These are phyloP conservation scores for Diutina siamensis DNA, from an alignment of 1,139 yeast species.

Conservation along the genomic window DNA sequence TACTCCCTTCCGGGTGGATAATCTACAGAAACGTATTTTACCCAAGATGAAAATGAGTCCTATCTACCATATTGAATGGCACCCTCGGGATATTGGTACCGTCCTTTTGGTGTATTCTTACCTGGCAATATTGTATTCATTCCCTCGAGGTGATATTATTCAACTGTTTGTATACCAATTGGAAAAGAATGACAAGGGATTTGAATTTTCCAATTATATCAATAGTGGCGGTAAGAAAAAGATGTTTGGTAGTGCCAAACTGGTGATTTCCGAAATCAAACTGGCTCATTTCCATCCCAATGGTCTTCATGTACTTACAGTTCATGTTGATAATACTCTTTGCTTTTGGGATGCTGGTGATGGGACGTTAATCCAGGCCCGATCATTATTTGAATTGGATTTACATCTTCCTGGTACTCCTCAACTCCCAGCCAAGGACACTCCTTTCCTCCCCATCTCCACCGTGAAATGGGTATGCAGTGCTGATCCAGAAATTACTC, in stretches of 20 bases:
- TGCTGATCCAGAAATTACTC: conserved; percentile 71
- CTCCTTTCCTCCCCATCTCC: background rate
- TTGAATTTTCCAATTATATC: conserved; percentile 18
- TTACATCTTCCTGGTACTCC: conserved; percentile 43
- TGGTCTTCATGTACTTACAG: conserved; percentile 72
- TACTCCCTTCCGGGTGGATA: conserved; percentile 59
- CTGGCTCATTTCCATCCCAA: conserved; percentile 85
- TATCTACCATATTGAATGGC: conserved; percentile 59
- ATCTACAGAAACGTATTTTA: conserved; percentile 51
- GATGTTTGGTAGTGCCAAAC: conserved; percentile 29
- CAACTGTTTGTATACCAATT: conserved; percentile 48
- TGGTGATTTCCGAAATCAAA: conserved; percentile 37
- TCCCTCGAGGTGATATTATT: conserved; percentile 48
- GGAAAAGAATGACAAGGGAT: conserved; percentile 22
- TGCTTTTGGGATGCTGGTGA: conserved; percentile 88
- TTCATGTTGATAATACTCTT: conserved; percentile 71
- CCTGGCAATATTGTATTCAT: conserved; percentile 57
- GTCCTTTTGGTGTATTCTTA: conserved; percentile 63
- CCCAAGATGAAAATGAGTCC: conserved; percentile 43
- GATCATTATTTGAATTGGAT: conserved; percentile 56
- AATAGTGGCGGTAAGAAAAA: conserved; percentile 35
- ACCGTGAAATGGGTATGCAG: conserved; percentile 56
- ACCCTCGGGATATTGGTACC: conserved; percentile 82
- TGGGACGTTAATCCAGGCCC: conserved; percentile 63
- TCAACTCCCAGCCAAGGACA: conserved; percentile 15